These are phyloP conservation scores for Populus tremula DNA, from an alignment of 345 rosid genomes.

Conservation along the genomic window DNA sequence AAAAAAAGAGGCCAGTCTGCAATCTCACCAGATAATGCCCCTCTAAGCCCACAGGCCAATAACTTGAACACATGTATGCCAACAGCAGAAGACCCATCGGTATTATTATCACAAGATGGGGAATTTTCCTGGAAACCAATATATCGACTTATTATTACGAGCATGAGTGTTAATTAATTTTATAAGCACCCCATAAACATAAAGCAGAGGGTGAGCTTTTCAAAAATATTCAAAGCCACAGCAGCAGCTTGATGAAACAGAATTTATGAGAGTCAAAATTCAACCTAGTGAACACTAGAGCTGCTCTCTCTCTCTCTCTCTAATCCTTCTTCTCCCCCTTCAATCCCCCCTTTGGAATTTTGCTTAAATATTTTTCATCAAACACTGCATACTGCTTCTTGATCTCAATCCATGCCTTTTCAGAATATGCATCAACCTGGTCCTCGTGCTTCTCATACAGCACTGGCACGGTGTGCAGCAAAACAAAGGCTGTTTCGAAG, in stretches of 20 bases:
- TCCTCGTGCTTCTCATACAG: constrained; percentile 83
- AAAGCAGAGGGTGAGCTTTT: neutral
- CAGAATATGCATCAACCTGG: constrained; percentile 64
- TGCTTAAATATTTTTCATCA: constrained; percentile 75
- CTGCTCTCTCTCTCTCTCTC: neutral
- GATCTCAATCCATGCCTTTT: constrained; percentile 62
- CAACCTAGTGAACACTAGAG: neutral
- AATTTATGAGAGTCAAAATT: neutral
- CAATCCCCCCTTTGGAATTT: constrained; percentile 66
- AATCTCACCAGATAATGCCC: too few species aligned
- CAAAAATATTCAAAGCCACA: neutral
- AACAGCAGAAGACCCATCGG: too few species aligned
- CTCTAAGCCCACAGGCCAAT: too few species aligned
- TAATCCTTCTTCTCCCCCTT: constrained; percentile 69
- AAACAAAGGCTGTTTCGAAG: constrained; percentile 48
- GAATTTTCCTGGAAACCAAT: neutral
- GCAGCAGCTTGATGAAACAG: neutral
- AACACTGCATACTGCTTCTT: constrained; percentile 67
- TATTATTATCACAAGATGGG: too few species aligned
- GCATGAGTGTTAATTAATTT: neutral
- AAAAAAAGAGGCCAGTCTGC: too few species aligned
- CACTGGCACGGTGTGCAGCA: constrained; percentile 76
- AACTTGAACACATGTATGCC: too few species aligned
- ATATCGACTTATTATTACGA: neutral
- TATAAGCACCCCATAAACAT: neutral